Base-by-base conservation (phyloP, 768 basidiomycete genomes). In the Boletus reticuloceps region DNA sequence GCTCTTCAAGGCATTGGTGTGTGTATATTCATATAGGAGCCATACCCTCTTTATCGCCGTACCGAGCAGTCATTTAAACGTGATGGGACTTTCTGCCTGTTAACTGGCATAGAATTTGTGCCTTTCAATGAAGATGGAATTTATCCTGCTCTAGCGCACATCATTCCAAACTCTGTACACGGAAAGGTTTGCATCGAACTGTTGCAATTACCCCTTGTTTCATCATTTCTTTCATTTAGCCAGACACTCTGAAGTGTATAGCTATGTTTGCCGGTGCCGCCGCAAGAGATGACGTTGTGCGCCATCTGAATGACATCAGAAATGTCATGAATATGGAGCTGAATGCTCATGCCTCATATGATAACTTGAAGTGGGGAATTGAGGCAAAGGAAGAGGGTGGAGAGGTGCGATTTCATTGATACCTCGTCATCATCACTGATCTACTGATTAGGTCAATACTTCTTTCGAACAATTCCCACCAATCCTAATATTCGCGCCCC, bases 251-350 rank as follows among this genome's bases (percentile, higher is more conserved):
- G 31, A 32, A 46, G 32, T 45, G 37, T 36, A 55, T 55, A 27
- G 36, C 54, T 12, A 46, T 46, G 25, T 46, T 55, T 45, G 54
- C 54, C 1, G 54, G 54, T 19, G 10, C 10, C 7, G 19, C 25
- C 14, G 16, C 36, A 20, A 36, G 34, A 14, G 34, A 36, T 14
- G 47, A 34, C 0, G 20, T 54, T 12, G 6, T 13, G 29, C 3
- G 1, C n/a, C 16, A 41, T 54, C n/a, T 54, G 47, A 41, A 41
- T 27, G 5, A 4, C 38, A 51, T 41, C 3, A 17, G 53, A 6
- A 41, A 54, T 49, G 53, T 11, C 10, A 46, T 54, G 51, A 47
- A 47, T 29, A 54, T 56, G 55, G 1, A 54, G 19, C 8, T 22
- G 0, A 1, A 47, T 29, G 32, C 38, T 41, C 44, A 31, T 40